Conservation (phyloP, 345 rosid genomes). For the Mallotus nudiflorus region DNA sequence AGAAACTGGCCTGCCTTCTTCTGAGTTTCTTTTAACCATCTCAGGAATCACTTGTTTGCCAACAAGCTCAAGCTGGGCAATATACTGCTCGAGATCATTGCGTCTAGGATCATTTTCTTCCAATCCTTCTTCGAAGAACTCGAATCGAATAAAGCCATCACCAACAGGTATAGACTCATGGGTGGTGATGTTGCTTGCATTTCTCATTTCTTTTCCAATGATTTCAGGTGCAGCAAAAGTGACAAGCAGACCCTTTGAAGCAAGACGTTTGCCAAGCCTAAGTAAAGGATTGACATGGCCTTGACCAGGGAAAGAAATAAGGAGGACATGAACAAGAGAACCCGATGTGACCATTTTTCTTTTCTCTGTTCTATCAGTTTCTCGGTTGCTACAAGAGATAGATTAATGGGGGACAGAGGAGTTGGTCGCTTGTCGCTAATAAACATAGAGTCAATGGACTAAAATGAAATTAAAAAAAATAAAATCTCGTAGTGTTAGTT, state of each 20-base stretch:
- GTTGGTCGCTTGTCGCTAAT: neutral
- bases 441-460: no score
- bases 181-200: constrained; percentile 44
- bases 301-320: constrained; percentile 77
- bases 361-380: neutral
- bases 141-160: constrained; percentile 63
- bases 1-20: constrained; percentile 62
- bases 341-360: constrained; percentile 42
- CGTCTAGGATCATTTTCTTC: constrained; percentile 52
- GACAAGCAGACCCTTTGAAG: constrained; percentile 76
- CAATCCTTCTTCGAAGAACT: constrained; percentile 67
- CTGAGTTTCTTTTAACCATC: constrained; percentile 47
- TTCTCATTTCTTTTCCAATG: constrained; percentile 55
- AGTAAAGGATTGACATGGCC: constrained; percentile 87
- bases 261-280: constrained; percentile 70
- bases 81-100: constrained; percentile 34
- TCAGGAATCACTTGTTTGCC: constrained; percentile 47
- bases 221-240: constrained; percentile 55
- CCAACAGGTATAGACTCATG: constrained; percentile 53
- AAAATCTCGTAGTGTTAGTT: no score
- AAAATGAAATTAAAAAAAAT: no score
- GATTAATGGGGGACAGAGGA: neutral
- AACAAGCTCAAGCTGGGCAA: constrained; percentile 49
- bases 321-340: constrained; percentile 56
- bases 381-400: no score